Conservation (phyloP, 1,284 basidiomycete genomes). For the Cerioporus squamosus region DNA sequence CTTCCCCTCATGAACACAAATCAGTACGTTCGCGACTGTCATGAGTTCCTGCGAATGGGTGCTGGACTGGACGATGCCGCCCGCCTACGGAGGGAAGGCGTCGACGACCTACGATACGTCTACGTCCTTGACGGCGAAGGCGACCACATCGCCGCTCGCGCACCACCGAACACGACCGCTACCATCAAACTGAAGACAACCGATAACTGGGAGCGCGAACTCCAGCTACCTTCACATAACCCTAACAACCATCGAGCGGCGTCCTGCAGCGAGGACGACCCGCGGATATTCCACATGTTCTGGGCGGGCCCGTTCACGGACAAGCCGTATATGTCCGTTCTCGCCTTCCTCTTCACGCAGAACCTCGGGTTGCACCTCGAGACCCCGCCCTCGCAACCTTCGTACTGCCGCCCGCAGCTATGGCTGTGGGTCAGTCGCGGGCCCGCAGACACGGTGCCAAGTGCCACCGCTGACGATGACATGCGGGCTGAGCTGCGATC, state of each 20-base stretch:
- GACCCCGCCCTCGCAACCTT: slow-evolving; percentile 36
- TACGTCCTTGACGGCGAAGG: slow-evolving; percentile 58
- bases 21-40: slow-evolving; percentile 78
- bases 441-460: slow-evolving; percentile 59
- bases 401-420: slow-evolving; percentile 69
- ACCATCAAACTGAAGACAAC: slow-evolving; percentile 2
- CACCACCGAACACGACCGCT: background rate
- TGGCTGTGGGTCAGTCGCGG: slow-evolving; percentile 78
- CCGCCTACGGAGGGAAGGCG: slow-evolving; percentile 59
- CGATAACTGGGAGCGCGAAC: slow-evolving; percentile 45
- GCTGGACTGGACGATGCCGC: slow-evolving; percentile 66
- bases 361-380: slow-evolving; percentile 67
- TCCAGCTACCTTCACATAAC: slow-evolving; percentile 41
- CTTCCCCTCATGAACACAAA: background rate
- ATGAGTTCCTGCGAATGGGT: slow-evolving; percentile 73
- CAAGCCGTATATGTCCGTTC: slow-evolving; percentile 76
- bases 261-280: slow-evolving; percentile 67
- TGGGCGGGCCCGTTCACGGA: slow-evolving; percentile 83
- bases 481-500: slow-evolving; percentile 62
- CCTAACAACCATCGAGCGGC: slow-evolving; percentile 41
- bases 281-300: slow-evolving; percentile 80
- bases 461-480: slow-evolving; percentile 54
- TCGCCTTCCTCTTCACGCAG: slow-evolving; percentile 79
- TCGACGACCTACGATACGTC: slow-evolving; percentile 68
- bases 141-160: slow-evolving; percentile 39